These are phyloP conservation scores for Amoeboaphelidium protococcarum DNA, from an alignment of 371 early-diverging fungal species.

Conservation along the genomic window DNA sequence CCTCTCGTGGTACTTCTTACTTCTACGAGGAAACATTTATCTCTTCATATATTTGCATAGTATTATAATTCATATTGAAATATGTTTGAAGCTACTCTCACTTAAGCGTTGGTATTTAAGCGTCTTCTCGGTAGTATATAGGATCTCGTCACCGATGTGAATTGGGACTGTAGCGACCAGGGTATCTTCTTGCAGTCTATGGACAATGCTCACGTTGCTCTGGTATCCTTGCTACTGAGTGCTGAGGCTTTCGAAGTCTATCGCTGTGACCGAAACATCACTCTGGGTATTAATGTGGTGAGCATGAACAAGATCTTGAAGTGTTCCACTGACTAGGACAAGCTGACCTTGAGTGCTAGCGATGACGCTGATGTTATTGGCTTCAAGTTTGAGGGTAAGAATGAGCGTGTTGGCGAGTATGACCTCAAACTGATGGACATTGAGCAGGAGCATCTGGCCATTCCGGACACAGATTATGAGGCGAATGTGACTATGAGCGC, in stretches of 20 bases:
- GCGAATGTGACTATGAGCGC: constrained; percentile 67
- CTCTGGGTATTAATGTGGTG: constrained; percentile 3
- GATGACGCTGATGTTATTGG: constrained; percentile 55
- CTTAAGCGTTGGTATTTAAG: constrained; percentile 29
- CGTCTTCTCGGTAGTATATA: constrained; percentile 86
- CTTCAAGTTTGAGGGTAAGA: constrained; percentile 52
- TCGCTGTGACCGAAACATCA: constrained; percentile 22
- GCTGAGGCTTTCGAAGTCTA: constrained; percentile 78
- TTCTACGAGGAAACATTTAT: too few species aligned
- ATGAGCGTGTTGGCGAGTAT: constrained; percentile 67
- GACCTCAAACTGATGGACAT: constrained; percentile 92
- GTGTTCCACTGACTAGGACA: constrained; percentile 77
- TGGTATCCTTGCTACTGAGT: constrained; percentile 65
- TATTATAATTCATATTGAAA: too few species aligned
- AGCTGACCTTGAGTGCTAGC: constrained; percentile 64
- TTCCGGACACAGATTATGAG: constrained; percentile 80
- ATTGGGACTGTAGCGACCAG: constrained; percentile 86
- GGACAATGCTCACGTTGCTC: constrained; percentile 89
- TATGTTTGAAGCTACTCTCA: constrained; percentile 1
- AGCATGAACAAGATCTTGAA: constrained; percentile 33
- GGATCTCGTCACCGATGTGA: constrained; percentile 87
- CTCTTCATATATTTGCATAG: too few species aligned
- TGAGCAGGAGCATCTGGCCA: constrained; percentile 80
- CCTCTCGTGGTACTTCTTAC: too few species aligned
- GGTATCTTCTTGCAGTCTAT: constrained; percentile 22